Conservation (phyloP, 2,329 filamentous ascomycete genomes). For the Exserohilum turcica region DNA sequence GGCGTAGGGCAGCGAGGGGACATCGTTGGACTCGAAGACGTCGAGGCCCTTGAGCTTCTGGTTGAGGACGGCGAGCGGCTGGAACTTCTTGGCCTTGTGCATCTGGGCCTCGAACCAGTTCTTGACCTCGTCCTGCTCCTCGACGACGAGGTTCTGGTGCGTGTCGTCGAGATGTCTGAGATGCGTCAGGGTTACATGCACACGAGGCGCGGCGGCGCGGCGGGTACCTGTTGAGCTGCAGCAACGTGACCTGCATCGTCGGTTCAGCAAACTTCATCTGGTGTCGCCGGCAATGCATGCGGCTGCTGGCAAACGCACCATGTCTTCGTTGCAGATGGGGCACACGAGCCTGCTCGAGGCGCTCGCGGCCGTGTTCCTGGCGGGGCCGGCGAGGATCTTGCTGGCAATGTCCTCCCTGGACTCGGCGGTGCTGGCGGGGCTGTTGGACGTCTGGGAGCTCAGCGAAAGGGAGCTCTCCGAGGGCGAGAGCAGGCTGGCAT, state of each 20-base stretch:
- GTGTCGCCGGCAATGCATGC: constrained; percentile 12
- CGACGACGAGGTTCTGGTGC: constrained; percentile 85
- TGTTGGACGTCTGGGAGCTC: constrained; percentile 74
- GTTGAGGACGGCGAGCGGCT: constrained; percentile 87
- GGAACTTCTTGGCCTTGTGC: constrained; percentile 88
- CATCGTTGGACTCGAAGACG: constrained; percentile 90
- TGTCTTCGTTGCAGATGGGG: constrained; percentile 98
- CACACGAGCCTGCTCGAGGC: constrained; percentile 76
- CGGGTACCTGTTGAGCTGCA: constrained; percentile 74
- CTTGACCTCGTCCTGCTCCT: constrained; percentile 92
- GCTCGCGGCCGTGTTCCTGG: constrained; percentile 60
- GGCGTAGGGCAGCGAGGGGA: constrained; percentile 52
- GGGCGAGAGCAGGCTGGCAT: constrained; percentile 62
- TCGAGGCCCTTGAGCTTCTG: constrained; percentile 92
- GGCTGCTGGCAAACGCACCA: constrained; percentile 64
- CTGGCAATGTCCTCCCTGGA: constrained; percentile 75
- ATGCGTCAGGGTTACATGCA: constrained; percentile 21
- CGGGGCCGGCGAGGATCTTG: constrained; percentile 73
- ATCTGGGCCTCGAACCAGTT: constrained; percentile 97
- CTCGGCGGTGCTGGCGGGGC: constrained; percentile 70
- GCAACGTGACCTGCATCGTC: constrained; percentile 73
- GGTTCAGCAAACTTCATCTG: constrained; percentile 17
- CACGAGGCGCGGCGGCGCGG: not conserved
- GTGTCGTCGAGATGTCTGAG: constrained; percentile 79
- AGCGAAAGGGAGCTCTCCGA: constrained; percentile 77